Conservation (phyloP, 2,329 filamentous ascomycete genomes). For the Fonsecaea multimorphosa region DNA sequence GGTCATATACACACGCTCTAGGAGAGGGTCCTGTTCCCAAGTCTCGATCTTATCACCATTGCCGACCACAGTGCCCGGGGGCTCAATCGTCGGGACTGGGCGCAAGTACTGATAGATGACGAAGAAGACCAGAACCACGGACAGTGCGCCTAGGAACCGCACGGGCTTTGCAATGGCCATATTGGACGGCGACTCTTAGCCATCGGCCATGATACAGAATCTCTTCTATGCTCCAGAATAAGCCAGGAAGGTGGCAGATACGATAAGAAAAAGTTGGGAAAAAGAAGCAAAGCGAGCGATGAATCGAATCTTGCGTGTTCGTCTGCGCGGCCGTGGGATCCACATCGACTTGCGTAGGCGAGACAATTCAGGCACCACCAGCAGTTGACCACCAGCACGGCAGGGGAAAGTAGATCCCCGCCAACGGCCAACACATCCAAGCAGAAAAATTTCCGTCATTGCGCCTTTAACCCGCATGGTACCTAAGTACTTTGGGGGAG, state of each 20-base stretch:
- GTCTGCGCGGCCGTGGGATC: neutral
- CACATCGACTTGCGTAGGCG: neutral
- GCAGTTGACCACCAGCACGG: too few relatives aligned
- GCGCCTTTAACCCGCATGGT: neutral
- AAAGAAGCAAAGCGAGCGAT: neutral
- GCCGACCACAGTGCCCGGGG: constrained; percentile 41
- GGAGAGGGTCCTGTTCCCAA: constrained; percentile 79
- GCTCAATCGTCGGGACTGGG: constrained; percentile 56
- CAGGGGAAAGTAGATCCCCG: neutral
- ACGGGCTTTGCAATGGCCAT: constrained; percentile 90
- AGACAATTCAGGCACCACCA: neutral
- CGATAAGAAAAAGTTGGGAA: neutral
- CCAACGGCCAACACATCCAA: neutral
- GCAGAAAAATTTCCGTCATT: constrained; percentile 2
- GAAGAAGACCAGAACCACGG: constrained; percentile 75
- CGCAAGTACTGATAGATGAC: constrained; percentile 75
- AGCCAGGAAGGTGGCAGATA: neutral
- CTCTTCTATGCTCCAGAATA: neutral
- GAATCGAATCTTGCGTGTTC: neutral
- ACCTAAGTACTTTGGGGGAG: neutral
- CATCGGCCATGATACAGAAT: constrained; percentile 25
- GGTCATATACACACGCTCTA: constrained; percentile 71
- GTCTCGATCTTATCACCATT: constrained; percentile 56
- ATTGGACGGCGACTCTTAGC: constrained; percentile 29
- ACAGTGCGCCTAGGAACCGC: constrained; percentile 75